These are phyloP conservation scores for Pyrenophora seminiperda DNA, from an alignment of 2,329 filamentous ascomycete genomes.

Conservation along the genomic window DNA sequence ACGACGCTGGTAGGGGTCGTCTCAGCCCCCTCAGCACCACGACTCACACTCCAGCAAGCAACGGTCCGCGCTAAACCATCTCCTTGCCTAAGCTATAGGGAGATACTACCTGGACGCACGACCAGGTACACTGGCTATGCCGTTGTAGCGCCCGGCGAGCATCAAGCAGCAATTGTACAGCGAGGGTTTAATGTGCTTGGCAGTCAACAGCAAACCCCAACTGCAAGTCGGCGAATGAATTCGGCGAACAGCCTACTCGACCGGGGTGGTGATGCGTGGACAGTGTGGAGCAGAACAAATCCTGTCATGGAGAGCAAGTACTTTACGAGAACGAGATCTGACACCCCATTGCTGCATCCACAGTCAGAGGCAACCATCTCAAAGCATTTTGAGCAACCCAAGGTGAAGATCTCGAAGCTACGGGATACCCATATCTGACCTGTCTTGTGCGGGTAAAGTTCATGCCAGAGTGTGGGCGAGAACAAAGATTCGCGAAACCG, in stretches of 20 bases:
- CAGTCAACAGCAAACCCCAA: background rate
- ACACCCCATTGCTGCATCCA: background rate
- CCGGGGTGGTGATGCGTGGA: conserved; percentile 12
- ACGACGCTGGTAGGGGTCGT: background rate
- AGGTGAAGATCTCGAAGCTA: too few species aligned
- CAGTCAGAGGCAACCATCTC: background rate
- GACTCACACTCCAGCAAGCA: conserved; percentile 6
- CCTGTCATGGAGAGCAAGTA: conserved; percentile 3
- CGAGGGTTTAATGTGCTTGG: conserved; percentile 13
- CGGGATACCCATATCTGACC: too few species aligned
- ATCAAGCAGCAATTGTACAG: conserved; percentile 7
- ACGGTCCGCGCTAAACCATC: background rate
- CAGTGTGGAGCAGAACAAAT: conserved; percentile 10
- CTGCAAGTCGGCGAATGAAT: background rate
- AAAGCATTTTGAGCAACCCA: too few species aligned
- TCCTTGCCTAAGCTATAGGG: background rate
- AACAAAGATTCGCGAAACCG: too few species aligned
- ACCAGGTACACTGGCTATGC: conserved; percentile 11
- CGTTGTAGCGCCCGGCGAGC: conserved; percentile 9
- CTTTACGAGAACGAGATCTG: conserved; percentile 3
- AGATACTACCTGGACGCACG: conserved; percentile 6
- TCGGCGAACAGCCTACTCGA: conserved; percentile 13
- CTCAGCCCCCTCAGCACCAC: background rate
- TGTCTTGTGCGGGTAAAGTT: too few species aligned
- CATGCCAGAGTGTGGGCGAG: too few species aligned